These are phyloP conservation scores for Esteya vermicola DNA, from an alignment of 2,329 filamentous ascomycete genomes.

Conservation along the genomic window DNA sequence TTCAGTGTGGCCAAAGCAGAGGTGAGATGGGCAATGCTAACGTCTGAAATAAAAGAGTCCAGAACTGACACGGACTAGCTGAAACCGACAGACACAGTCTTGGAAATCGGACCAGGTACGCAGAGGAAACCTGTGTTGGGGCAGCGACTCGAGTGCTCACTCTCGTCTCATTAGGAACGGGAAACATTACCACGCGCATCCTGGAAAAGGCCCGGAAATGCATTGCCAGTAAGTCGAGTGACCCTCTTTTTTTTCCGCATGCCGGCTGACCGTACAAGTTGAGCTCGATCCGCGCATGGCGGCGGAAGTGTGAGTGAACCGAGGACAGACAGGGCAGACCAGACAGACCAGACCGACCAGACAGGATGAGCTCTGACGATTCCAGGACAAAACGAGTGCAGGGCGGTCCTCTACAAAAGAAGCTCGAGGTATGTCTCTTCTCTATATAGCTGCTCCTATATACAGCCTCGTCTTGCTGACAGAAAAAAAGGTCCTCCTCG, in stretches of 20 bases:
- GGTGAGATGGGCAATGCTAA: not conserved
- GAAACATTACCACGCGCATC: constrained; percentile 77
- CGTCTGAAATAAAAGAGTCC: not conserved
- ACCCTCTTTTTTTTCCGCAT: not conserved
- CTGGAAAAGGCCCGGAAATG: constrained; percentile 71
- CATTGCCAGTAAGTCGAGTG: constrained; percentile 33
- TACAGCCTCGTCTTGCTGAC: not conserved
- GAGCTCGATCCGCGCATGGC: constrained; percentile 96
- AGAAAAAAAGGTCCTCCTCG: constrained; percentile 40
- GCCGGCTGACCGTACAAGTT: constrained; percentile 32
- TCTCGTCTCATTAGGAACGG: constrained; percentile 58
- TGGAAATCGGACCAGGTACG: constrained; percentile 80
- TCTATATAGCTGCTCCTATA: not conserved
- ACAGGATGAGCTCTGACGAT: too few species aligned
- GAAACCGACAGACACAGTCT: constrained; percentile 78
- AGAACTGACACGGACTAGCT: constrained; percentile 41
- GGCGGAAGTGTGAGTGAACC: constrained; percentile 57
- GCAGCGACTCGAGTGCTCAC: constrained; percentile 31
- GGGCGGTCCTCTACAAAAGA: constrained; percentile 69
- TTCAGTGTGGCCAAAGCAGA: constrained; percentile 11
- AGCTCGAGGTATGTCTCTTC: constrained; percentile 53
- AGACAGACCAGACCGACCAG: too few species aligned
- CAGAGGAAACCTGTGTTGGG: constrained; percentile 33
- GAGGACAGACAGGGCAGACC: not conserved
- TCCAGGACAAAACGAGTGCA: constrained; percentile 67